Conservation (phyloP, 306 rosid genomes). For the Crataegus laevigata region DNA sequence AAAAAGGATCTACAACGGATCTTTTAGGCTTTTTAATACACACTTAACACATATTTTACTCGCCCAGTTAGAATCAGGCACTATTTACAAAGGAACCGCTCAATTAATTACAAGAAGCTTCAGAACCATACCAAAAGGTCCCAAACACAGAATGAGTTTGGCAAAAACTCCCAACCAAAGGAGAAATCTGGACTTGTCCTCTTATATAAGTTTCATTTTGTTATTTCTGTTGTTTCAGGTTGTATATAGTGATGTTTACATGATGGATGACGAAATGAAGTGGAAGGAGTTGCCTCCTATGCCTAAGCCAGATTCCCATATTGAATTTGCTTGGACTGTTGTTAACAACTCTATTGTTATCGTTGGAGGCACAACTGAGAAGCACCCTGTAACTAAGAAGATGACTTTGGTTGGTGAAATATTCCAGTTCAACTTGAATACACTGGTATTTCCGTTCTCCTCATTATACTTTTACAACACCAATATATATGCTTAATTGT, state of each 20-base stretch:
- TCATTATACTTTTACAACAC: not conserved
- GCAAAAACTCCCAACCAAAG: not conserved
- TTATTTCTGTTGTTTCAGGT: constrained; percentile 42
- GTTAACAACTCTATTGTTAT: constrained; percentile 73
- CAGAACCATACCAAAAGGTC: not conserved
- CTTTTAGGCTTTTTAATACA: not conserved
- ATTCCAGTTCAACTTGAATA: constrained; percentile 56
- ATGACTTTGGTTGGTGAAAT: constrained; percentile 87
- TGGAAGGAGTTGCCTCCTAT: constrained; percentile 72
- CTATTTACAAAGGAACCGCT: not conserved
- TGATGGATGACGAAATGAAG: constrained; percentile 78
- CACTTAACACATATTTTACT: not conserved
- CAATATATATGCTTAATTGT: not conserved
- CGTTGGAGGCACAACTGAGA: constrained; percentile 85
- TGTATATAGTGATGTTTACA: constrained; percentile 70
- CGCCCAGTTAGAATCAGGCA: not conserved
- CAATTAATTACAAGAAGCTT: not conserved
- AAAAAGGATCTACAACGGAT: not conserved
- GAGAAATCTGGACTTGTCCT: not conserved
- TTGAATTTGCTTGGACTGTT: constrained; percentile 73
- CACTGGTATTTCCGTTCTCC: constrained; percentile 37
- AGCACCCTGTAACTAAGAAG: constrained; percentile 73
- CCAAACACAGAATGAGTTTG: not conserved
- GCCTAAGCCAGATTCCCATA: constrained; percentile 86
- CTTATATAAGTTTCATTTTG: not conserved